These are phyloP conservation scores for Aspergillus unguis DNA, from an alignment of 2,329 filamentous ascomycete genomes.

Conservation along the genomic window DNA sequence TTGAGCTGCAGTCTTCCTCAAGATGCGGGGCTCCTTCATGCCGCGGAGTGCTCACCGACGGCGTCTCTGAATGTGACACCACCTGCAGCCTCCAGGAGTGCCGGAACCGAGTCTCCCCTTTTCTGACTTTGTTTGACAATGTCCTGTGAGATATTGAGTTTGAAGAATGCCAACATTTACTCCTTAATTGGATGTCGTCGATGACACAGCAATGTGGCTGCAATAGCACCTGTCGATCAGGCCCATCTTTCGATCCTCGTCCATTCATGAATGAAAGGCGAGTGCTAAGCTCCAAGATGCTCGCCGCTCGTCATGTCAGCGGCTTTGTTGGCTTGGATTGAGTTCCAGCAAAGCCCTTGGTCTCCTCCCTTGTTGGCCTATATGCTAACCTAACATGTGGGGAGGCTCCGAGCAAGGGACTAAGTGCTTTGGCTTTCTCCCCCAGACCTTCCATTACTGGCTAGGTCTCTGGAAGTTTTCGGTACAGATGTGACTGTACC, in stretches of 20 bases:
- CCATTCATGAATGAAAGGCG: not conserved
- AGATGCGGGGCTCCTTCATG: not conserved
- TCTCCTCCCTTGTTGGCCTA: not conserved
- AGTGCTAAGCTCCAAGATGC: not conserved
- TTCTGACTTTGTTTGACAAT: not conserved
- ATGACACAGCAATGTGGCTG: slow-evolving; percentile 4
- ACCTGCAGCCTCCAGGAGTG: not conserved
- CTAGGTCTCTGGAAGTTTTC: not conserved
- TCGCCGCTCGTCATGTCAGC: not conserved
- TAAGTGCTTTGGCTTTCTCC: not conserved
- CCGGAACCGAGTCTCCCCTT: not conserved
- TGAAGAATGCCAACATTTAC: no score
- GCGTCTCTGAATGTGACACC: not conserved
- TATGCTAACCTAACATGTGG: not conserved
- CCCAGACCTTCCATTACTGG: not conserved
- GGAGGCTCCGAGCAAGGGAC: not conserved
- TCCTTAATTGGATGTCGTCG: not conserved
- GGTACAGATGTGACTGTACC: not conserved
- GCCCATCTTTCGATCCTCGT: not conserved
- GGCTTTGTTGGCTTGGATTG: not conserved
- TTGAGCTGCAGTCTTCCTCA: not conserved
- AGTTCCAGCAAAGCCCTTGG: not conserved
- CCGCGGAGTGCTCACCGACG: not conserved
- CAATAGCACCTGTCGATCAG: not conserved
- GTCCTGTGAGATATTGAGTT: not conserved